Evolutionary conservation across 805 yeast species (phyloP), one percentile per base, ranked within the genome.

Genomic region (Yamadazyma ubonensis): DNA sequence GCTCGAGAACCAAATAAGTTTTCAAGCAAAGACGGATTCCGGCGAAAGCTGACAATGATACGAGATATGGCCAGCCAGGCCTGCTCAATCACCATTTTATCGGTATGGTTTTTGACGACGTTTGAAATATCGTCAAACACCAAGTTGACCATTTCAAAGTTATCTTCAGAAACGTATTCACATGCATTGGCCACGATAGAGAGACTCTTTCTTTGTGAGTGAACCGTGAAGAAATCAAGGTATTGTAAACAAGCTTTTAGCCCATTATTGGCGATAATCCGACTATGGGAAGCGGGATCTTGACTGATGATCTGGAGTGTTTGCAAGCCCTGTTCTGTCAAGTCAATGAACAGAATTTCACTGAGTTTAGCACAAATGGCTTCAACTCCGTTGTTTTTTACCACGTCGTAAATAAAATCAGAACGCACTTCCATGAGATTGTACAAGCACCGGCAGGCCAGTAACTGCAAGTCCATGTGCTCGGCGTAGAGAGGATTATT

Each of bases 251-350:
- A 81, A 0, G 86, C 77, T 5, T 70, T 61, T 6, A 90, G 58
- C 6, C 89, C 83, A 27, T 83, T 82, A 40, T 78, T 74, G 15
- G 68, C 57, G 28, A 87, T 61, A 10, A 86, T 68, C 20, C 67
- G 72, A 29, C 61, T 56, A 44, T 67, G 73, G 3, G 72, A 50
- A 2, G 82, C 76, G 16, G 74, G 65, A 21, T 71, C 71, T 42
- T 81, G 63, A 1, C 89, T 78, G 11, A 84, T 77, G 57, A 77
- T 69, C 54, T 83, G 90, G 33, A 84, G 63, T 0, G 90, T 79
- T 53, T 83, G 90, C 29, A 89, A 62, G 0, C 89, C 88, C 60
- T 90, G 96, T 55, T 91, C 99, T 0, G 96, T 95, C 39, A 91
- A 67, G 57, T 91, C 99, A 39, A 91, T 90, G 55, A 78, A 90